Evolutionary conservation across 176 grass and related monocot species (phyloP), one percentile per base, ranked within the genome.

Genomic region (Oryza punctata): DNA sequence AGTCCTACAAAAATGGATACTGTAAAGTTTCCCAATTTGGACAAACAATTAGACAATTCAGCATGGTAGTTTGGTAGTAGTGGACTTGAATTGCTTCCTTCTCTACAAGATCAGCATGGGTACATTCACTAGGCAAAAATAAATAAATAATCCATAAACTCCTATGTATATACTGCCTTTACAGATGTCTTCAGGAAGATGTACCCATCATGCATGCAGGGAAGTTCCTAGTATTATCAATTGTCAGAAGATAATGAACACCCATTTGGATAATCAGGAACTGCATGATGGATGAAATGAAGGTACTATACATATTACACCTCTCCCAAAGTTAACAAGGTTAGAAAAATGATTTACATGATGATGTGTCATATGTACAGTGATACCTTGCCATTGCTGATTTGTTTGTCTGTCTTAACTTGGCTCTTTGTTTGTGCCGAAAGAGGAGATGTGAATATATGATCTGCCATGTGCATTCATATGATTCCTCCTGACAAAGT

Each of bases 381-480:
- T 60, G n/a, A 61, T 38, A 41, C 27, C 67, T 61, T 37, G 35
- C 73, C 67, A 82, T 86, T 40, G 63, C 45, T 78, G 63, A 76
- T 41, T 85, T 85, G 45, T 82, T 47, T 45, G 23, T 76, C 7
- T 27, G 27, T 61, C 15, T 41, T 79, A 43, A 30, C 63, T 40
- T 72, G 37, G 54, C 74, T 49, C 23, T 38, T 40, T 73, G 52
- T 41, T 23, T 49, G 73, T 63, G 88, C 74, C 75, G 80, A 83
- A 87, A 90, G 84, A 60, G 59, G 60, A 63, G 75, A 90, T 63
- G 73, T 70, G 84, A 69, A 78, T 14, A 69, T 16, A 41, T 40
- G 84, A 87, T 90, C 38, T 47, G 33, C 72, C 84, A 90, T 90
- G 80, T 90, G 84, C 73, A 5, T 82, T 50, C 75, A 79, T 79